A percentile compares a stretch with the other conserved stretches of the same genome.
Conservation (phyloP, 2,329 filamentous ascomycete species). For the Paecilomyces niveus region DNA sequence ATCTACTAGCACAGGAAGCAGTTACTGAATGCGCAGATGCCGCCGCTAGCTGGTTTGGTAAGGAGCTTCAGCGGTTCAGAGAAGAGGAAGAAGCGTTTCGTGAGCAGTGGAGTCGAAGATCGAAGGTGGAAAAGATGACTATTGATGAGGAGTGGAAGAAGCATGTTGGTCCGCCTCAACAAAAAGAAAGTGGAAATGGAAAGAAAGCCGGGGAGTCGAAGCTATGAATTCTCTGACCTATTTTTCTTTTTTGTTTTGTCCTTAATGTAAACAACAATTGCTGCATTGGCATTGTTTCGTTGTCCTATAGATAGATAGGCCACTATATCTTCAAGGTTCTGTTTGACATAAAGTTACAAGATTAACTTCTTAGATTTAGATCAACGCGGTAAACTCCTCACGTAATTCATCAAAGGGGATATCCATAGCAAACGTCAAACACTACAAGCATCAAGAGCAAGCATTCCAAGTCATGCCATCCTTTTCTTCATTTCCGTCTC, state of each 20-base stretch:
- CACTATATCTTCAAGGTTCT: not conserved
- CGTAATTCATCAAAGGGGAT: not conserved
- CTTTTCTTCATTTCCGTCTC: not conserved
- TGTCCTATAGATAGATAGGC: not conserved
- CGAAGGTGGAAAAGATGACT: slow-evolving; percentile 48
- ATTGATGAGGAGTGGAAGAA: slow-evolving; percentile 49
- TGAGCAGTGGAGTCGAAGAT: slow-evolving; percentile 46
- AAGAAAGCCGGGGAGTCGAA: slow-evolving; percentile 13
- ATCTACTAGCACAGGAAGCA: slow-evolving; percentile 78
- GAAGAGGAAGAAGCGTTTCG: slow-evolving; percentile 51
- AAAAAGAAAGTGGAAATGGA: slow-evolving; percentile 7
- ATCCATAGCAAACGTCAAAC: not conserved
- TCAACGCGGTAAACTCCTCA: not conserved
- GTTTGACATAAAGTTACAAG: not conserved
- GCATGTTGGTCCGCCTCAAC: slow-evolving; percentile 23
- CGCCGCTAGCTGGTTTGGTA: slow-evolving; percentile 50
- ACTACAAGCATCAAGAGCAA: not conserved
- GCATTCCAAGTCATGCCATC: not conserved
- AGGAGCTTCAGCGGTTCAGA: slow-evolving; percentile 53
- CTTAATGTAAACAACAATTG: not conserved
- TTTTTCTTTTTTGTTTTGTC: not conserved
- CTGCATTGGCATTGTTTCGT: not conserved
- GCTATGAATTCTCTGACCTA: slow-evolving; percentile 12
- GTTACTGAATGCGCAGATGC: slow-evolving; percentile 59
- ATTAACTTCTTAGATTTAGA: not conserved